These are phyloP conservation scores for Camellia lanceoleosa DNA, from an alignment of 148 eudicot genomes.

Conservation along the genomic window DNA sequence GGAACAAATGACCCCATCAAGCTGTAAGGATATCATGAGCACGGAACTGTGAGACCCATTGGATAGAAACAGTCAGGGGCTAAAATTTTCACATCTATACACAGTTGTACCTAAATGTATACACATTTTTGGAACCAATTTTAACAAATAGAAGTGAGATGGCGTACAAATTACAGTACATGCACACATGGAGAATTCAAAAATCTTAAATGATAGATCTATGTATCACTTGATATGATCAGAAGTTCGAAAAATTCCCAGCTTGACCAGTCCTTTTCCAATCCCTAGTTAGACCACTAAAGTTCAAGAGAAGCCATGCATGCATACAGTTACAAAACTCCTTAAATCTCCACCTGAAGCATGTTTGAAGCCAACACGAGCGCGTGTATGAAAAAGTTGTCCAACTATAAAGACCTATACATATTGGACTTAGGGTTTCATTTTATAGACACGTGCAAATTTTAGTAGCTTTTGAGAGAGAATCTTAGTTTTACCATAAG, in stretches of 20 bases:
- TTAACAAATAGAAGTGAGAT: background rate
- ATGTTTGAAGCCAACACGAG: too few relatives aligned
- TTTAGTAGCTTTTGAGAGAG: too few relatives aligned
- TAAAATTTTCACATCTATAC: background rate
- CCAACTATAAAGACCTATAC: too few relatives aligned
- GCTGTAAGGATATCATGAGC: slow-evolving; percentile 48
- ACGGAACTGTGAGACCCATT: slow-evolving; percentile 46
- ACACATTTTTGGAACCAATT: background rate
- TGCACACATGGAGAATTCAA: background rate
- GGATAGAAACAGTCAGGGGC: slow-evolving; percentile 26
- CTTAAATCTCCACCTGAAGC: too few relatives aligned
- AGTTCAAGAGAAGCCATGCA: too few relatives aligned
- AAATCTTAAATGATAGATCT: background rate
- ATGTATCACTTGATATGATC: background rate
- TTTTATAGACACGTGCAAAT: too few relatives aligned
- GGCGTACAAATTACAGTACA: background rate
- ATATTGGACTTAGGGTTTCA: too few relatives aligned
- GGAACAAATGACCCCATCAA: slow-evolving; percentile 98
- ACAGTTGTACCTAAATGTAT: background rate
- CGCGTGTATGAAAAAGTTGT: too few relatives aligned
- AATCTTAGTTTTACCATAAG: too few relatives aligned
- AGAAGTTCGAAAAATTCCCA: background rate
- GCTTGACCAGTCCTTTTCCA: background rate
- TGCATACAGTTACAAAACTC: too few relatives aligned
- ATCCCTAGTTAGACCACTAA: background rate